Conservation (phyloP, 2,329 filamentous ascomycete species). For the Colletotrichum horii region DNA sequence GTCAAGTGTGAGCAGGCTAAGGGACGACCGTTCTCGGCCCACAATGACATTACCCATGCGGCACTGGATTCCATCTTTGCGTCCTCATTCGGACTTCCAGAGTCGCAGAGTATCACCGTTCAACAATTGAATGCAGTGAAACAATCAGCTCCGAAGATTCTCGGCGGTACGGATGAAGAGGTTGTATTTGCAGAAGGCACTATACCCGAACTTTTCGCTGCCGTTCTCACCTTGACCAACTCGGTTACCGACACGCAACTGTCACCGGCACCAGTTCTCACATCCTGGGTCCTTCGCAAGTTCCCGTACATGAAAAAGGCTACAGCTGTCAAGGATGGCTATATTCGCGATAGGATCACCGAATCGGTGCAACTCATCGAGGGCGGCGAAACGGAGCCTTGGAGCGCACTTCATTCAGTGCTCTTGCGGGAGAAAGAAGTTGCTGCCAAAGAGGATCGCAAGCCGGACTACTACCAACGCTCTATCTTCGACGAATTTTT, state of each 20-base stretch:
- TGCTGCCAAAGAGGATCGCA: slow-evolving; percentile 22
- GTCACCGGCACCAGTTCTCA: slow-evolving; percentile 31
- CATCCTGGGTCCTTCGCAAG: slow-evolving; percentile 31
- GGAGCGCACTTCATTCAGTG: slow-evolving; percentile 36
- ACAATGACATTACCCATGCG: slow-evolving; percentile 30
- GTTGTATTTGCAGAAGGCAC: neutral
- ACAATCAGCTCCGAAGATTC: neutral
- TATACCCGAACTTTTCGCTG: slow-evolving; percentile 27
- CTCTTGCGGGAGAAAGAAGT: slow-evolving; percentile 34
- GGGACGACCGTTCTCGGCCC: slow-evolving; percentile 23
- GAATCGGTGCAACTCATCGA: slow-evolving; percentile 25
- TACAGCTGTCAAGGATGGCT: slow-evolving; percentile 32
- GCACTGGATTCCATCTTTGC: slow-evolving; percentile 35
- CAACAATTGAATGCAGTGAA: slow-evolving; percentile 25
- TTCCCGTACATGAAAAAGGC: slow-evolving; percentile 33
- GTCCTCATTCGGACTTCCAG: slow-evolving; percentile 29
- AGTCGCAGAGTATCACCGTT: slow-evolving; percentile 27
- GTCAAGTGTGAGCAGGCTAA: slow-evolving; percentile 32
- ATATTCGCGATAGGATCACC: slow-evolving; percentile 29
- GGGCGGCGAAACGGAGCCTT: slow-evolving; percentile 21
- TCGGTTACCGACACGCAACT: slow-evolving; percentile 32
- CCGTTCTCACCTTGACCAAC: slow-evolving; percentile 31
- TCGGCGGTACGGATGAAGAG: neutral
- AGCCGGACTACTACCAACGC: neutral
- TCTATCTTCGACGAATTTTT: neutral